These are phyloP conservation scores for Aureobasidium sp. DNA, from an alignment of 2,329 filamentous ascomycete genomes.

Conservation along the genomic window DNA sequence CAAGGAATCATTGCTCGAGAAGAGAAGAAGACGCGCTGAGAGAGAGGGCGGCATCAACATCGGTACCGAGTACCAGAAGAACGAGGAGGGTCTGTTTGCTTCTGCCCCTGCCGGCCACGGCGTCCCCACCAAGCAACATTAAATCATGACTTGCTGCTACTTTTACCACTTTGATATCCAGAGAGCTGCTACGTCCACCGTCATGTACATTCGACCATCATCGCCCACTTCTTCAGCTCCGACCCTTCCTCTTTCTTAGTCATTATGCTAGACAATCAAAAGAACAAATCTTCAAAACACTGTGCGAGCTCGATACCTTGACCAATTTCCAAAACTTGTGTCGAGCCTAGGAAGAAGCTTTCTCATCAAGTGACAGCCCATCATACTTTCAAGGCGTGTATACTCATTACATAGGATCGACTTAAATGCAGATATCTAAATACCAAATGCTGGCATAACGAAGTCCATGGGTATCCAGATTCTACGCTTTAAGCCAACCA, in stretches of 20 bases:
- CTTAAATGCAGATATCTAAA: no score
- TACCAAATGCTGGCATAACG: no score
- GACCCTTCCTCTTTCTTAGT: neutral
- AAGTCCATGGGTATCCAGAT: no score
- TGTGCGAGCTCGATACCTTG: no score
- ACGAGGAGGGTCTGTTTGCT: slow-evolving; percentile 27
- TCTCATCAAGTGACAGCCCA: no score
- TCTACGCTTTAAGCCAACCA: no score
- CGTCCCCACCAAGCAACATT: slow-evolving; percentile 7
- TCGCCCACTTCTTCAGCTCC: neutral
- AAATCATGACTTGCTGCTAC: neutral
- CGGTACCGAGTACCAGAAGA: slow-evolving; percentile 26
- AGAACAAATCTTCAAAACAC: neutral
- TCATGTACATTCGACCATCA: neutral
- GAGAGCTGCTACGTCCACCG: neutral
- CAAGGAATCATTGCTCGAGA: slow-evolving; percentile 76
- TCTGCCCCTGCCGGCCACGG: neutral
- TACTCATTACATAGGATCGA: no score
- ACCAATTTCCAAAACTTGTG: neutral
- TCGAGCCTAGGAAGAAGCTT: neutral
- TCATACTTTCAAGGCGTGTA: no score
- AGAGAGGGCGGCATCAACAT: slow-evolving; percentile 43
- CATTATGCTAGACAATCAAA: slow-evolving; percentile 4
- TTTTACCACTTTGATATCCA: neutral
- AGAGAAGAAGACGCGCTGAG: slow-evolving; percentile 71